Percentiles rank a stretch among this genome's conserved stretches.
These are phyloP conservation scores for Calocybe gangraenosa DNA, from an alignment of 768 basidiomycete species.

Conservation along the genomic window DNA sequence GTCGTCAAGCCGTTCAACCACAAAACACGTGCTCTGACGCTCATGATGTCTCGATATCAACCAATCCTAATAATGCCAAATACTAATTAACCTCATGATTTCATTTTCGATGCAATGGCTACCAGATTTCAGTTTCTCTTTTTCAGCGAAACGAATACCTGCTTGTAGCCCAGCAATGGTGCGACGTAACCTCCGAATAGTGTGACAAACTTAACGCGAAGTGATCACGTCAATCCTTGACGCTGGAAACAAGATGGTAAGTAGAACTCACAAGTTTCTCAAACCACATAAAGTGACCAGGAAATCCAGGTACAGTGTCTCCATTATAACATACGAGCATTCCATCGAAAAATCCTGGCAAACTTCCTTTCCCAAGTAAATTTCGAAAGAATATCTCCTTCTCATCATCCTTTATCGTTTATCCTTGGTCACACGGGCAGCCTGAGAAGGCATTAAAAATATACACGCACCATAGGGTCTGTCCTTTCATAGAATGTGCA, in stretches of 20 bases:
- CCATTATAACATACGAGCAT: conserved; percentile 18
- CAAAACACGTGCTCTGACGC: conserved; percentile 5
- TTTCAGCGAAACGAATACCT: conserved; percentile 9
- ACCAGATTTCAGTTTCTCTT: neutral
- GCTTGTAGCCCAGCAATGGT: conserved; percentile 20
- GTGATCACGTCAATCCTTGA: too few species aligned
- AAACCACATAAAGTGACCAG: conserved; percentile 23
- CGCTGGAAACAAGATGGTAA: neutral
- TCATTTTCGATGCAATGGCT: conserved; percentile 3
- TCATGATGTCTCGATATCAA: neutral
- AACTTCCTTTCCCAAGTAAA: conserved; percentile 15
- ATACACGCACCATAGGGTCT: conserved; percentile 23
- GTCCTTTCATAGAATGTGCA: conserved; percentile 27
- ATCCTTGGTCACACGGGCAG: neutral
- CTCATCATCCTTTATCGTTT: conserved; percentile 27
- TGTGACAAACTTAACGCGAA: conserved; percentile 19
- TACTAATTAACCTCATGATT: neutral
- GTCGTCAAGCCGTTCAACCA: conserved; percentile 10
- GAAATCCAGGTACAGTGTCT: conserved; percentile 22
- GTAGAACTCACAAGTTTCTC: conserved; percentile 25
- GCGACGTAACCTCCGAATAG: conserved; percentile 23
- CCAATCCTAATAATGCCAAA: conserved; percentile 3
- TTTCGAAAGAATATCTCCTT: conserved; percentile 33
- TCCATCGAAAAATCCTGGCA: too few species aligned
- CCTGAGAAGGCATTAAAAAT: neutral